A percentile compares a stretch with the other conserved stretches of the same genome.
These are phyloP conservation scores for Rhamnella rubrinervis DNA, from an alignment of 331 rosid genomes.

Conservation along the genomic window DNA sequence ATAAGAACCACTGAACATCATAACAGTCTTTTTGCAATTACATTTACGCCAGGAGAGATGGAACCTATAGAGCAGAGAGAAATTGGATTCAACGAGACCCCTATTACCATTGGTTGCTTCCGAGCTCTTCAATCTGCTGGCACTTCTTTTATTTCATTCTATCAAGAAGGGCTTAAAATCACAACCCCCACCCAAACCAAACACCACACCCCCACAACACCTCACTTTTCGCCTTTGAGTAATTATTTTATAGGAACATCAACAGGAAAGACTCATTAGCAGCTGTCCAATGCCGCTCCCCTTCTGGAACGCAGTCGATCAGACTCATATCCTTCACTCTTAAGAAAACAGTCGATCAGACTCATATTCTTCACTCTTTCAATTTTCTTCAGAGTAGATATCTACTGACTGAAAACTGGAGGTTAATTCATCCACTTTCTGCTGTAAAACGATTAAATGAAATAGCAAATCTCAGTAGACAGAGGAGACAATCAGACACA, in stretches of 20 bases:
- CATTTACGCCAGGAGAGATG: background rate
- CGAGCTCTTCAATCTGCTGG: background rate
- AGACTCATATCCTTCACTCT: conserved; percentile 24
- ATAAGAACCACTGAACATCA: conserved; percentile 1
- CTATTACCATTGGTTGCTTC: conserved; percentile 1
- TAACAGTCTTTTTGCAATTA: background rate
- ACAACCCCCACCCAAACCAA: too few species aligned
- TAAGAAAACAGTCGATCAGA: too few species aligned
- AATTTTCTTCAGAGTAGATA: conserved; percentile 34
- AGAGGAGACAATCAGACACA: background rate
- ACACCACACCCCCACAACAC: too few species aligned
- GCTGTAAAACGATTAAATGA: conserved; percentile 32
- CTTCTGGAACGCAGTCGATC: background rate
- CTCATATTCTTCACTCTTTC: conserved; percentile 27
- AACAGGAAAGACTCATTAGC: conserved; percentile 5
- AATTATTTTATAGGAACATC: conserved; percentile 1
- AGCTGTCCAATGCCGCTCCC: background rate
- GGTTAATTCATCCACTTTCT: conserved; percentile 46
- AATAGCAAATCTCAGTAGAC: background rate
- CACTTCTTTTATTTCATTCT: conserved; percentile 6
- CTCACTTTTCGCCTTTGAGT: conserved; percentile 9
- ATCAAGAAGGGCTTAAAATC: background rate
- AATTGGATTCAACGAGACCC: conserved; percentile 11
- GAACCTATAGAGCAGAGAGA: too few species aligned
- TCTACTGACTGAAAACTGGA: conserved; percentile 47